Conservation (phyloP, 164 flowering plant species). For the Aristolochia californica region DNA sequence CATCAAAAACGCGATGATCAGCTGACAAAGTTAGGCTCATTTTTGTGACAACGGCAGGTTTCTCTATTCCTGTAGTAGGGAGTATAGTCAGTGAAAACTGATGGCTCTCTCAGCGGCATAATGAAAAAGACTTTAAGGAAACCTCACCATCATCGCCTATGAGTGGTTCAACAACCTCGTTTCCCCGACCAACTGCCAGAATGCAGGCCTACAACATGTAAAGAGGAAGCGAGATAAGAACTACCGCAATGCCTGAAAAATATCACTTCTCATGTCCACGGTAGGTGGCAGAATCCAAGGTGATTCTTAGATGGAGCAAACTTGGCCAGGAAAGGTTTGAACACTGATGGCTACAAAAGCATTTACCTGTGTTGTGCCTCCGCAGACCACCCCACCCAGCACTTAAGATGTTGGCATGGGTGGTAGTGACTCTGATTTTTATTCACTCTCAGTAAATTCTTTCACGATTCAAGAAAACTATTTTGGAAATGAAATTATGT, state of each 20-base stretch:
- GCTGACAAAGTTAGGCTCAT: constrained; percentile 85
- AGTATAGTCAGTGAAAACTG: too few relatives aligned
- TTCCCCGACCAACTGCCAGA: constrained; percentile 95
- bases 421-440: too few relatives aligned
- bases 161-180: constrained; percentile 71
- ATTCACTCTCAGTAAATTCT: too few relatives aligned
- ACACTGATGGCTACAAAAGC: too few relatives aligned
- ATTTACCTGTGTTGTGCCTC: too few relatives aligned
- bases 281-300: neutral
- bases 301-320: too few relatives aligned
- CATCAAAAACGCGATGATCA: constrained; percentile 90
- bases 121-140: neutral
- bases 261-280: too few relatives aligned
- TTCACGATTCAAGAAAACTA: too few relatives aligned
- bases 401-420: too few relatives aligned
- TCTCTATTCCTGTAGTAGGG: constrained; percentile 50
- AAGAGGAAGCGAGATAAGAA: neutral
- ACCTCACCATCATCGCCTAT: constrained; percentile 59
- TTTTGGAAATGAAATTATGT: too few relatives aligned
- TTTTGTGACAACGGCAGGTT: constrained; percentile 63
- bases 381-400: too few relatives aligned
- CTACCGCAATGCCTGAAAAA: neutral
- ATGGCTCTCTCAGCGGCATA: neutral
- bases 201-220: constrained; percentile 65
- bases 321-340: too few relatives aligned